Percentiles rank a stretch among this genome's conserved stretches.
phyloP scores from a whole-genome alignment of 2,329 filamentous ascomycete genomes.

The Alternaria arborescens region DNA sequence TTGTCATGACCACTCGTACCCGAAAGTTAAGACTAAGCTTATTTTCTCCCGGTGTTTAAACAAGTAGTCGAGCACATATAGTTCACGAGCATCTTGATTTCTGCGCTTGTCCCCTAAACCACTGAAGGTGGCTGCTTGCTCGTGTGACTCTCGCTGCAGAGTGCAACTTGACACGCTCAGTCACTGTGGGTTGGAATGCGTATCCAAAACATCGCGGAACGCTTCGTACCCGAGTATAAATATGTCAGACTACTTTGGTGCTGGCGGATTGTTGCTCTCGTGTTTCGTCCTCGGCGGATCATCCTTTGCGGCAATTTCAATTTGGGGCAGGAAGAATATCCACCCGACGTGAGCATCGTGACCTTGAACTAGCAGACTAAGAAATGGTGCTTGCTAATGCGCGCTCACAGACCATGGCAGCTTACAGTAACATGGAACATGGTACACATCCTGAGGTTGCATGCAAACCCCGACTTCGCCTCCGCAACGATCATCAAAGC shows the following conservation, averaged over 20 bases:
- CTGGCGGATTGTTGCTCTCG: background rate
- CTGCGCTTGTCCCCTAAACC: background rate
- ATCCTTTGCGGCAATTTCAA: constrained; percentile 1
- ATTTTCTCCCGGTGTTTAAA: background rate
- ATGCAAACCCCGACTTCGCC: background rate
- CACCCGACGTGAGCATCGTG: constrained; percentile 3
- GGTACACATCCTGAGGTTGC: background rate
- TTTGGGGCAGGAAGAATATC: background rate
- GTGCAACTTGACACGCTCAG: background rate
- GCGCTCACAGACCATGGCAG: background rate
- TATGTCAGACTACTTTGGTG: background rate
- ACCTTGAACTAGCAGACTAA: background rate
- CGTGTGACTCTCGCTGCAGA: background rate
- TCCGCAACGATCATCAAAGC: constrained; percentile 6
- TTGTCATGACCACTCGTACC: background rate
- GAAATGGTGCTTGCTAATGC: background rate
- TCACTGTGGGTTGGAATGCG: background rate
- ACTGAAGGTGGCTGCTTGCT: background rate
- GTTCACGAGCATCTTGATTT: background rate
- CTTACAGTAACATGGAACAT: background rate
- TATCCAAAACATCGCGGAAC: background rate
- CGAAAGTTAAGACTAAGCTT: background rate
- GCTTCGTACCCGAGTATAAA: background rate
- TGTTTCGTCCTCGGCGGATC: background rate
- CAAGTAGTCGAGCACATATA: background rate